These are phyloP conservation scores for Suhomyces vadensis DNA, from an alignment of 805 yeast species.

Conservation along the genomic window DNA sequence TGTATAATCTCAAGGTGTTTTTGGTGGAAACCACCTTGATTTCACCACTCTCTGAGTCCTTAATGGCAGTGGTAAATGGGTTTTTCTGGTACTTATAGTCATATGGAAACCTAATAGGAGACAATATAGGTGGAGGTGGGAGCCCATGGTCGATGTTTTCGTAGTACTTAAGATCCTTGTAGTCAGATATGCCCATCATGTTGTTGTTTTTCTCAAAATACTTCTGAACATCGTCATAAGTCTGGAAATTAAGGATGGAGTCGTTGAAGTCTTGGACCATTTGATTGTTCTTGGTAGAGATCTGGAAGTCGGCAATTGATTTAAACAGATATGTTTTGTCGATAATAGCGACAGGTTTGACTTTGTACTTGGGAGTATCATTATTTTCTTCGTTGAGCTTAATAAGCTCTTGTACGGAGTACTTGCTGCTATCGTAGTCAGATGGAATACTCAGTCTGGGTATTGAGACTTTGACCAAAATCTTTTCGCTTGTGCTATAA, in stretches of 20 bases:
- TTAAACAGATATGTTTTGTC: slow-evolving; percentile 74
- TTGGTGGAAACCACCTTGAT: slow-evolving; percentile 48
- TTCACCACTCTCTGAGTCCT: slow-evolving; percentile 60
- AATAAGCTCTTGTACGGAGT: slow-evolving; percentile 45
- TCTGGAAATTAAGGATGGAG: slow-evolving; percentile 23
- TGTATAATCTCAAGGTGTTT: slow-evolving; percentile 50
- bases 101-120: slow-evolving; percentile 74
- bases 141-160: slow-evolving; percentile 52
- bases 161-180: slow-evolving; percentile 22
- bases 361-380: slow-evolving; percentile 33
- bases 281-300: slow-evolving; percentile 55
- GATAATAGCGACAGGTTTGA: slow-evolving; percentile 66
- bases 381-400: slow-evolving; percentile 28
- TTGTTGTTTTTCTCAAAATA: slow-evolving; percentile 25
- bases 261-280: slow-evolving; percentile 30
- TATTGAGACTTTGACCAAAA: slow-evolving; percentile 57
- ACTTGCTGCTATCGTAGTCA: slow-evolving; percentile 32
- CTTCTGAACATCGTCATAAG: slow-evolving; percentile 25
- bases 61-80: slow-evolving; percentile 50
- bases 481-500: slow-evolving; percentile 53
- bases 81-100: slow-evolving; percentile 77
- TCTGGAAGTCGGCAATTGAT: slow-evolving; percentile 87
- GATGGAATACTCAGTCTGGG: slow-evolving; percentile 54
- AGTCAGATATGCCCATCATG: slow-evolving; percentile 30
- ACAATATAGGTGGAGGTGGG: slow-evolving; percentile 85